Conservation (phyloP, 352 stramenopile species). For the Globisporangium mamillatum region DNA sequence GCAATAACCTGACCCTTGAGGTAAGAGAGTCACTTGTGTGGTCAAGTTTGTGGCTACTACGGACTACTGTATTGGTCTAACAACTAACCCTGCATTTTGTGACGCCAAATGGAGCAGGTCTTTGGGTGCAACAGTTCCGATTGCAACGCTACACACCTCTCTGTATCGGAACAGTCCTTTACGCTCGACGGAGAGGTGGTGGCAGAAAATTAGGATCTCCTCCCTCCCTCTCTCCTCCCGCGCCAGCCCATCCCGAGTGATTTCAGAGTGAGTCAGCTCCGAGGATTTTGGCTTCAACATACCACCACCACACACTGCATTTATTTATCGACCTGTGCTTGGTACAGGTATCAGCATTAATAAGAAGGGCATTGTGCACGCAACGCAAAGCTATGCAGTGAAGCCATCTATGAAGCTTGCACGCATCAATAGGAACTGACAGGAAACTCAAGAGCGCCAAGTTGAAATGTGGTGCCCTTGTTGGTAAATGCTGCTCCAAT, state of each 20-base stretch:
- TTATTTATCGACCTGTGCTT: not conserved
- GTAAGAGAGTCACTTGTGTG: constrained; percentile 13
- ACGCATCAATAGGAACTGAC: not conserved
- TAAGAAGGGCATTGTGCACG: not conserved
- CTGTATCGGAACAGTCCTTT: not conserved
- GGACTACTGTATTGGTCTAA: not conserved
- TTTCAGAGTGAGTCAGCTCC: not conserved
- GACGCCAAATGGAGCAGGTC: not conserved
- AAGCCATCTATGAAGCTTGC: not conserved
- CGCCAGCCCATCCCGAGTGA: not conserved
- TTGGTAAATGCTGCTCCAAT: too few relatives aligned
- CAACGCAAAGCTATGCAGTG: not conserved
- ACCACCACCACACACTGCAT: not conserved
- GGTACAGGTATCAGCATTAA: not conserved
- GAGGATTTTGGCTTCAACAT: not conserved
- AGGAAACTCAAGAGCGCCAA: too few relatives aligned
- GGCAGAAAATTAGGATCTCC: not conserved
- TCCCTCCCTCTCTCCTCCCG: not conserved
- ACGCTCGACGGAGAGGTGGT: not conserved
- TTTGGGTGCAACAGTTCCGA: constrained; percentile 8
- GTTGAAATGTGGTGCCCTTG: too few relatives aligned
- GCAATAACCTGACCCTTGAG: constrained; percentile 47
- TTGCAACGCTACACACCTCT: not conserved
- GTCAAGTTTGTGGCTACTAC: not conserved
- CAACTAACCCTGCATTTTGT: not conserved